Percentiles rank a stretch among this genome's conserved stretches.
These are phyloP conservation scores for Quercus berberidifolia DNA, from an alignment of 306 rosid genomes.

Conservation along the genomic window DNA sequence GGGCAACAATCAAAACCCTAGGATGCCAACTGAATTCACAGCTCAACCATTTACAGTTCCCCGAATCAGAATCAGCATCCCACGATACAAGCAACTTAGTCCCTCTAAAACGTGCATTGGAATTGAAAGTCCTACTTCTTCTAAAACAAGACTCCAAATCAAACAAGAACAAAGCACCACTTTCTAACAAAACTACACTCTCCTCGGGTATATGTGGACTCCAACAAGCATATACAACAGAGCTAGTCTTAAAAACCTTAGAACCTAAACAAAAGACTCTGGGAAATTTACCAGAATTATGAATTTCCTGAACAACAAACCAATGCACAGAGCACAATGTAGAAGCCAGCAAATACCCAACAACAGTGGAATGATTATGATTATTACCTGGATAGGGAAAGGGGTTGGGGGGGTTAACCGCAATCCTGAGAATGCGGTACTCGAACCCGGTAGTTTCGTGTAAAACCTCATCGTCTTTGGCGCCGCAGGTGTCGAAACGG, in stretches of 20 bases:
- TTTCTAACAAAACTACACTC: too few species aligned
- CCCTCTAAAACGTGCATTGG: slow-evolving; percentile 29
- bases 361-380: slow-evolving; percentile 7
- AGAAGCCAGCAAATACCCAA: slow-evolving; percentile 54
- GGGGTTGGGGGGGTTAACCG: slow-evolving; percentile 12
- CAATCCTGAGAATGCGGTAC: slow-evolving; percentile 38
- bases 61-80: slow-evolving; percentile 28
- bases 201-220: too few species aligned
- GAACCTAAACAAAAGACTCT: slow-evolving; percentile 33
- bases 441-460: slow-evolving; percentile 7
- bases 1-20: slow-evolving; percentile 49
- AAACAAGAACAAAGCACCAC: too few species aligned
- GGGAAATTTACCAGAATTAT: not conserved
- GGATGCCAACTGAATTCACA: slow-evolving; percentile 80
- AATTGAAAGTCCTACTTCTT: not conserved
- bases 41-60: slow-evolving; percentile 45
- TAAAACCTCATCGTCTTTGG: slow-evolving; percentile 20
- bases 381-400: too few species aligned
- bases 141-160: slow-evolving; percentile 2
- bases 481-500: not conserved
- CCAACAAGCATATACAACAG: too few species aligned
- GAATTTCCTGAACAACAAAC: slow-evolving; percentile 28
- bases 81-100: slow-evolving; percentile 46
- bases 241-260: slow-evolving; percentile 31
- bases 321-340: slow-evolving; percentile 54